Percentiles rank a stretch among this genome's conserved stretches.
Conservation (phyloP, 148 eudicot genomes). For the Camellia granthamiana region DNA sequence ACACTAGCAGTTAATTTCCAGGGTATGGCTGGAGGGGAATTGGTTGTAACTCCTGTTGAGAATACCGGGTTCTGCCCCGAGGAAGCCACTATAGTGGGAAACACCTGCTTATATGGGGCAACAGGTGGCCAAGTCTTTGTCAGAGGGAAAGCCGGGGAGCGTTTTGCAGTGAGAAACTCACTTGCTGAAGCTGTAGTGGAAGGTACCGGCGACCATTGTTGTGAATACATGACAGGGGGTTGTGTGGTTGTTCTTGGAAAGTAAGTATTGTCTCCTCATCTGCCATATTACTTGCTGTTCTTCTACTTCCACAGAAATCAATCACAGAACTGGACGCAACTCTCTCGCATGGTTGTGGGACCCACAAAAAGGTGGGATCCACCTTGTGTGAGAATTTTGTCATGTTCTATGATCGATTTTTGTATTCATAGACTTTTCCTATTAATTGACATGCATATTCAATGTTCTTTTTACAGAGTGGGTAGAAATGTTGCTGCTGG, state of each 20-base stretch:
- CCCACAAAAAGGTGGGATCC: too few relatives aligned
- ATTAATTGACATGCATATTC: not conserved
- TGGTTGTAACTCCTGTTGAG: constrained; percentile 85
- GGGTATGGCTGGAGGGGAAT: constrained; percentile 99
- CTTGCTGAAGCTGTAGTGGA: constrained; percentile 95
- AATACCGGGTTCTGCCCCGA: constrained; percentile 81
- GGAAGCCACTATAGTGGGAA: constrained; percentile 94
- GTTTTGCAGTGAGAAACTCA: constrained; percentile 96
- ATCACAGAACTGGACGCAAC: too few relatives aligned
- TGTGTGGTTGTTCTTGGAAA: constrained; percentile 93
- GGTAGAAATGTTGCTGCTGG: constrained; percentile 99
- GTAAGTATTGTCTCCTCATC: constrained; percentile 43
- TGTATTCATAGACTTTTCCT: too few relatives aligned
- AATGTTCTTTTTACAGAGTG: constrained; percentile 46
- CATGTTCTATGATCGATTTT: too few relatives aligned
- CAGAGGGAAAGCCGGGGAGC: constrained; percentile 98
- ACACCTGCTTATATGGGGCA: constrained; percentile 92
- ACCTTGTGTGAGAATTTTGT: too few relatives aligned
- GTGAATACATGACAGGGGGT: constrained; percentile 99
- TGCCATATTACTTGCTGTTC: not conserved
- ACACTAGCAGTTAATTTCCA: constrained; percentile 22
- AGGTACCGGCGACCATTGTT: constrained; percentile 94
- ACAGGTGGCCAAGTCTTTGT: constrained; percentile 93
- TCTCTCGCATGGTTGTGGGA: too few relatives aligned
- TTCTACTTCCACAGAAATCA: too few relatives aligned